Evolutionary conservation across 768 basidiomycete genomes (phyloP).

Genomic region (Psilocybe sp.): DNA sequence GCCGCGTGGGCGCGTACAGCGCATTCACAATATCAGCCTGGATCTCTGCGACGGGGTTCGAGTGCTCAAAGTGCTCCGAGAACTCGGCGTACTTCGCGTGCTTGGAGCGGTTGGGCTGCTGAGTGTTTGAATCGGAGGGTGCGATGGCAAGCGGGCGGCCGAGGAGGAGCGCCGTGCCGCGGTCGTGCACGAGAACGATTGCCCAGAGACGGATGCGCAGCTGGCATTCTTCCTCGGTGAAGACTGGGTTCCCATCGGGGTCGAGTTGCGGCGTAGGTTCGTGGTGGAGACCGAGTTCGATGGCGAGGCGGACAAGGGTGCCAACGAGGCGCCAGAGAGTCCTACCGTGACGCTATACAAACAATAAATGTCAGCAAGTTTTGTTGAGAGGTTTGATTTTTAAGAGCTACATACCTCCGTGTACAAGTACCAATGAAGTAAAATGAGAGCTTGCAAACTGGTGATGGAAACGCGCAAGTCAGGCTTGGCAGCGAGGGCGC

Average conservation of each 20-base stretch:
- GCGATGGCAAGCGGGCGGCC: conserved; percentile 82
- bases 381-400: not conserved
- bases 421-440: conserved; percentile 88
- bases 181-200: conserved; percentile 82
- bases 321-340: conserved; percentile 88
- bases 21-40: conserved; percentile 90
- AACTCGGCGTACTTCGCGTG: conserved; percentile 43
- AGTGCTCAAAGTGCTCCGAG: conserved; percentile 78
- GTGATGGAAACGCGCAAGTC: conserved; percentile 81
- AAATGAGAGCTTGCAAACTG: conserved; percentile 78
- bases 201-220: conserved; percentile 82
- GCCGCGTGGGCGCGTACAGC: conserved; percentile 73
- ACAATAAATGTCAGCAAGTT: conserved; percentile 6
- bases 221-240: conserved; percentile 75
- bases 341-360: conserved; percentile 75
- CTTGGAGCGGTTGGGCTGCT: conserved; percentile 55
- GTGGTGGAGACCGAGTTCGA: conserved; percentile 85
- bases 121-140: conserved; percentile 81
- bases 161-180: conserved; percentile 84
- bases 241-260: conserved; percentile 38
- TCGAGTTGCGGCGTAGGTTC: conserved; percentile 69
- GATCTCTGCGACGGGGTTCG: conserved; percentile 74
- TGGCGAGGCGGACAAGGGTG: conserved; percentile 75
- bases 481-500: conserved; percentile 74
- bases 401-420: conserved; percentile 58